phyloP scores from a whole-genome alignment of 352 stramenopile species.

The Peronospora belbahrii region DNA sequence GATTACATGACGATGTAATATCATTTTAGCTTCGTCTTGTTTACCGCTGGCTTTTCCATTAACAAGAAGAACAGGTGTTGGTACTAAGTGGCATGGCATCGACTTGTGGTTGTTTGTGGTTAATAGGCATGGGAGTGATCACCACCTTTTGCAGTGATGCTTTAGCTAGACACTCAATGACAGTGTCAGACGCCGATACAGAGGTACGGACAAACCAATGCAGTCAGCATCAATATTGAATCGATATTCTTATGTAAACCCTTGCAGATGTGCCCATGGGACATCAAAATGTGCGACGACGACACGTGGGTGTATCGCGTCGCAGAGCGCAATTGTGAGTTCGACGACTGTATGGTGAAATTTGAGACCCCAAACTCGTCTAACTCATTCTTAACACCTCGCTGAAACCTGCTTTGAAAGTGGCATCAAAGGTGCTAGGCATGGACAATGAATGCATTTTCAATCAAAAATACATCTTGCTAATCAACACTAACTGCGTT shows the following conservation, averaged over 20 bases:
- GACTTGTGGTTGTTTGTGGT: not conserved
- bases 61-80: not conserved
- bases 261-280: conserved; percentile 46
- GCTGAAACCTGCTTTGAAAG: no score
- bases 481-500: no score
- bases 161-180: not conserved
- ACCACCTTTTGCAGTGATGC: not conserved
- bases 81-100: not conserved
- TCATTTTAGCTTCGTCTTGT: conserved; percentile 9
- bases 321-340: conserved; percentile 36
- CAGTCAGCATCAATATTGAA: no score
- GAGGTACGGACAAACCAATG: conserved; percentile 38
- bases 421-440: no score
- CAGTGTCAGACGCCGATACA: conserved; percentile 23
- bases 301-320: conserved; percentile 59
- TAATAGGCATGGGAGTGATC: not conserved
- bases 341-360: conserved; percentile 45
- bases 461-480: no score
- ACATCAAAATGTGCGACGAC: conserved; percentile 53
- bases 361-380: no score
- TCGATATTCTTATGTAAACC: not conserved
- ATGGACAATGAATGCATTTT: no score
- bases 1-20: no score
- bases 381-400: conserved; percentile 1
- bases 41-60: conserved; percentile 1